Base-by-base conservation (phyloP, 1,284 basidiomycete species). In the Apiotrichum sp. region DNA sequence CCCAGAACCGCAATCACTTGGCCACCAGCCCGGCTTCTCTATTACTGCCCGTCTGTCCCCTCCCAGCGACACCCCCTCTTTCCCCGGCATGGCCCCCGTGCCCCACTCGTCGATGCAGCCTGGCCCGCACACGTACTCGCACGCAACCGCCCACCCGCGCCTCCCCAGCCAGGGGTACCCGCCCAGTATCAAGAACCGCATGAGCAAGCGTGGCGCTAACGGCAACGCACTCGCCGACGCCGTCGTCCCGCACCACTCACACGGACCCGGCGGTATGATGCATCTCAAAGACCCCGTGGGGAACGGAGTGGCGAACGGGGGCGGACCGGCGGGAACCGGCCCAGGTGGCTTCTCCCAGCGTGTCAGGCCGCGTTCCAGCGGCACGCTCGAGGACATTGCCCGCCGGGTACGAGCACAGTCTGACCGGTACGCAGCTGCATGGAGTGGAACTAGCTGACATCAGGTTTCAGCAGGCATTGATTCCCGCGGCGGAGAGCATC, bases 401-500 rank as follows among this genome's bases (percentile, higher is more conserved):
- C 46, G 50, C n/a, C 45, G 62, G n/a, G 63, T 73, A 7, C 53
- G 64, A 32, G 62, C 65, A 22, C 63, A 64, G 50, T 67, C 66
- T n/a, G 69, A 71, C 36, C 52, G 62, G 70, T 71, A 53, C 43
- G 69, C 51, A 3, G 32, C 38, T 16, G 6, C 29, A 43, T 45
- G 3, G 10, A 31, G 32, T n/a, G 16, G 22, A 11, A 22, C 22
- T 22, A 3, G 5, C 29, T 55, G 16, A 47, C 45, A 0, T 4
- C 45, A 73, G 72, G 43, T 35, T 72, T 6, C 69, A 71, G 38
- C 45, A 58, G 9, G 61, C 57, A 34, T 65, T 65, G 32, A 57
- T 58, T 35, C 72, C 72, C 6, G 67, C 63, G 49, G 70, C 69
- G 1, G 61, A 69, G 31, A 58, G 56, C 49, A 58, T 64, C 14